Evolutionary conservation across 768 basidiomycete genomes (phyloP).

Genomic region (Lentinula aciculospora): DNA sequence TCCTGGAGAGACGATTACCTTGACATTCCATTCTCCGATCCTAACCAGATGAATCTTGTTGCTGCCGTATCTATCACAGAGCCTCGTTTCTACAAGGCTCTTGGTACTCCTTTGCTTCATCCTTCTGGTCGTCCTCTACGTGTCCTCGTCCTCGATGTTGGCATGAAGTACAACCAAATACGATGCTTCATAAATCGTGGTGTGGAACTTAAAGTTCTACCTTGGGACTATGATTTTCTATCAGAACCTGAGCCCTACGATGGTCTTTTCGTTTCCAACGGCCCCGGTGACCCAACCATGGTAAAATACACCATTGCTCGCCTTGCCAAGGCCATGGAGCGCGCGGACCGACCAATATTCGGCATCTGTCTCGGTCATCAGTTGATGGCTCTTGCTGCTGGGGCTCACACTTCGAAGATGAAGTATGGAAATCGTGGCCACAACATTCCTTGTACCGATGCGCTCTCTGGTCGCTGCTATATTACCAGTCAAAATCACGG

Average conservation of each 20-base stretch:
- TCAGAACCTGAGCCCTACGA: conserved; percentile 79
- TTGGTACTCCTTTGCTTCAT: conserved; percentile 51
- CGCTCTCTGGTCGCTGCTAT: conserved; percentile 92
- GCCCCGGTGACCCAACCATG: conserved; percentile 93
- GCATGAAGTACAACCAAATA: conserved; percentile 99
- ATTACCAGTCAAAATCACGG: conserved; percentile 99
- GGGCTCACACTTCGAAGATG: conserved; percentile 96
- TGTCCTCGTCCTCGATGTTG: conserved; percentile 90
- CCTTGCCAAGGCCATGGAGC: conserved; percentile 61
- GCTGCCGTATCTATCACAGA: conserved; percentile 74
- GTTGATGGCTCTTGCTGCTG: conserved; percentile 89
- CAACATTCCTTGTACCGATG: conserved; percentile 96
- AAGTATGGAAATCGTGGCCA: conserved; percentile 99
- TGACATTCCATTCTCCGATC: conserved; percentile 80
- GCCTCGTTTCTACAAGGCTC: conserved; percentile 66
- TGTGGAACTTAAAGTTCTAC: conserved; percentile 93
- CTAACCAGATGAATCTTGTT: conserved; percentile 87
- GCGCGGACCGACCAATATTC: conserved; percentile 83
- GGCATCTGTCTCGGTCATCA: conserved; percentile 99
- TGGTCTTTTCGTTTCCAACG: conserved; percentile 95
- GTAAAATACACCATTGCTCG: conserved; percentile 66
- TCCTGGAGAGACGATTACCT: conserved; percentile 83
- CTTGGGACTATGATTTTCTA: conserved; percentile 94
- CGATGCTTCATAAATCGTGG: conserved; percentile 92
- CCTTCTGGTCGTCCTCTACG: conserved; percentile 78